Evolutionary conservation across 2,329 filamentous ascomycete species (phyloP).

Genomic region (Fusarium sororula): DNA sequence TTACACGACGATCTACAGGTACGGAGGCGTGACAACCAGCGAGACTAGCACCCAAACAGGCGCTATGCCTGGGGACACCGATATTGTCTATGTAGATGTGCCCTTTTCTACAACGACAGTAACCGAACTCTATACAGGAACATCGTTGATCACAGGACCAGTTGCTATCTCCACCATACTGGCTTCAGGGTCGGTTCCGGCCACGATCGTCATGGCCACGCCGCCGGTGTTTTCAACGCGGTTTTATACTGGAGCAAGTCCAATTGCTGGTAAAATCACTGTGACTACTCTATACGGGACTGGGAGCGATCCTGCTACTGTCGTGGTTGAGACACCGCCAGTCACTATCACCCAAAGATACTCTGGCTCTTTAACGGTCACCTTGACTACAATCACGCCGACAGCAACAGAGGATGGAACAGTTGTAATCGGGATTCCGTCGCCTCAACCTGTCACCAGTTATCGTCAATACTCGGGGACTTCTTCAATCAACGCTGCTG

Average conservation of each 20-base stretch:
- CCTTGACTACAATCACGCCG: background rate
- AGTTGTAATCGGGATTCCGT: background rate
- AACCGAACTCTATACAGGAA: background rate
- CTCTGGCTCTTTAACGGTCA: background rate
- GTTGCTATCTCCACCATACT: background rate
- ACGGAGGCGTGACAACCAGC: background rate
- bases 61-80: background rate
- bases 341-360: background rate
- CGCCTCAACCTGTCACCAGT: background rate
- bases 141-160: background rate
- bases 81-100: background rate
- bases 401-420: background rate
- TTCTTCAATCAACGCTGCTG: background rate
- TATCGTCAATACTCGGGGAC: background rate
- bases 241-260: background rate
- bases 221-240: background rate
- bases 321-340: background rate
- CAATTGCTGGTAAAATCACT: background rate
- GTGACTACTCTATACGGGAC: background rate
- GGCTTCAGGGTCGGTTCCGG: accelerated
- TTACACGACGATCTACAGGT: background rate
- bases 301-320: background rate
- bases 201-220: background rate
- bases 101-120: background rate
- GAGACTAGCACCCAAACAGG: background rate